Evolutionary conservation across 2,329 filamentous ascomycete species (phyloP).

Genomic region (Alternaria triticimaculans): DNA sequence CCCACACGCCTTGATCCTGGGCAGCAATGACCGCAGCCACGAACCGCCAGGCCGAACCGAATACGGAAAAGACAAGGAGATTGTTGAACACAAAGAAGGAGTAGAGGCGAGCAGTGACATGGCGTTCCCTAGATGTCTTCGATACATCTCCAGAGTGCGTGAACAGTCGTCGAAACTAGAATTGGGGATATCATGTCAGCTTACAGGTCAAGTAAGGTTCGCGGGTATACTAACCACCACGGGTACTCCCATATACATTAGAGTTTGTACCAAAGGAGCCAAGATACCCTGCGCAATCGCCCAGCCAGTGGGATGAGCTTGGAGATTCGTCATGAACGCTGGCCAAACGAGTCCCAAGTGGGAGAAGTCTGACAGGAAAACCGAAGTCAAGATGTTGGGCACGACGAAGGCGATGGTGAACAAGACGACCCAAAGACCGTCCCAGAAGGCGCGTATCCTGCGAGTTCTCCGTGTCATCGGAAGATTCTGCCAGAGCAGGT

Average conservation of each 20-base stretch:
- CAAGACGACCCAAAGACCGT: slow-evolving; percentile 80
- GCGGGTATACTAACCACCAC: slow-evolving; percentile 60
- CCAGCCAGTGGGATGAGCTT: slow-evolving; percentile 72
- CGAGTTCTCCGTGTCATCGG: slow-evolving; percentile 72
- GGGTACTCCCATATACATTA: slow-evolving; percentile 85
- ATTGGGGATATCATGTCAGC: neutral
- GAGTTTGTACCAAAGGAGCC: slow-evolving; percentile 82
- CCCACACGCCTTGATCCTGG: slow-evolving; percentile 64
- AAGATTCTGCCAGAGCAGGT: slow-evolving; percentile 96
- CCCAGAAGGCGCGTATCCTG: slow-evolving; percentile 74
- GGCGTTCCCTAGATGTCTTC: slow-evolving; percentile 84
- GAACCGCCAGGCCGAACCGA: slow-evolving; percentile 84
- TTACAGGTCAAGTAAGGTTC: neutral
- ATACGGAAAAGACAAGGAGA: slow-evolving; percentile 88
- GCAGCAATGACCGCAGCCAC: slow-evolving; percentile 67
- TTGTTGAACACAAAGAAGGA: slow-evolving; percentile 99
- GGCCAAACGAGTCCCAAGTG: slow-evolving; percentile 85
- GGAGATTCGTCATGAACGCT: slow-evolving; percentile 72
- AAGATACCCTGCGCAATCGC: slow-evolving; percentile 89
- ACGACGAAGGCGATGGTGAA: slow-evolving; percentile 86
- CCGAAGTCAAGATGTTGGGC: slow-evolving; percentile 90
- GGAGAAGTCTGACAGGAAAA: slow-evolving; percentile 85
- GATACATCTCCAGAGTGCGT: slow-evolving; percentile 85
- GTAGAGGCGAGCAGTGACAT: slow-evolving; percentile 89
- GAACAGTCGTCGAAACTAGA: slow-evolving; percentile 78